Percentiles rank a stretch among this genome's conserved stretches.
These are phyloP conservation scores for Rhizopus delemar DNA, from an alignment of 371 early-diverging fungal species.

Conservation along the genomic window DNA sequence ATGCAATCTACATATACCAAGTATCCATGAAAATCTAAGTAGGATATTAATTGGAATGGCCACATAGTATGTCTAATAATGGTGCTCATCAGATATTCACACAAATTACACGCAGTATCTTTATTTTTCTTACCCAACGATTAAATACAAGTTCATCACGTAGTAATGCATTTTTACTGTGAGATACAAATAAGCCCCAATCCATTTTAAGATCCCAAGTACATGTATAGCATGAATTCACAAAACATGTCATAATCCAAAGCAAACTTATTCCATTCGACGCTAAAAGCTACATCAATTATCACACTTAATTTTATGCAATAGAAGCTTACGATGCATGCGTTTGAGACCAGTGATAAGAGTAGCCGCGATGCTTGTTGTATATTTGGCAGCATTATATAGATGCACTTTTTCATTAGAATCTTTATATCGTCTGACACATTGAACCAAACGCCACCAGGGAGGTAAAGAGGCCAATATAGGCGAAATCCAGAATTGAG, in stretches of 20 bases:
- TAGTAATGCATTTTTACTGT: constrained; percentile 60
- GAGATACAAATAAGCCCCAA: constrained; percentile 77
- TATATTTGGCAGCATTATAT: constrained; percentile 60
- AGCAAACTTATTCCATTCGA: constrained; percentile 32
- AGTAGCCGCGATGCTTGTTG: constrained; percentile 42
- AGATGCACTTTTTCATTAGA: constrained; percentile 63
- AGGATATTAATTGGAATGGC: constrained; percentile 70
- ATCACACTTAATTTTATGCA: no score
- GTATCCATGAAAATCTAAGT: constrained; percentile 76
- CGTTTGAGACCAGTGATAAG: constrained; percentile 38
- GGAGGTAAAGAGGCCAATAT: constrained; percentile 64
- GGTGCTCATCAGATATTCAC: background rate
- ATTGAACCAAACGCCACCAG: constrained; percentile 72
- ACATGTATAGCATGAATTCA: constrained; percentile 68
- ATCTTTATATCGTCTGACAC: constrained; percentile 69
- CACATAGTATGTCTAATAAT: constrained; percentile 65
- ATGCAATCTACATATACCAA: constrained; percentile 26
- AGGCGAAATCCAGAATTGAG: constrained; percentile 63
- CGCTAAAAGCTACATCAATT: constrained; percentile 13
- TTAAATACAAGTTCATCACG: constrained; percentile 68
- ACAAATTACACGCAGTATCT: no score
- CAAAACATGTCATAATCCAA: constrained; percentile 61
- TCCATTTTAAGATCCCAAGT: constrained; percentile 89
- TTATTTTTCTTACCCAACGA: constrained; percentile 29
- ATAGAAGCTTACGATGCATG: constrained; percentile 31